phyloP scores from a whole-genome alignment of 345 rosid genomes.

The Cardamine resedifolia region DNA sequence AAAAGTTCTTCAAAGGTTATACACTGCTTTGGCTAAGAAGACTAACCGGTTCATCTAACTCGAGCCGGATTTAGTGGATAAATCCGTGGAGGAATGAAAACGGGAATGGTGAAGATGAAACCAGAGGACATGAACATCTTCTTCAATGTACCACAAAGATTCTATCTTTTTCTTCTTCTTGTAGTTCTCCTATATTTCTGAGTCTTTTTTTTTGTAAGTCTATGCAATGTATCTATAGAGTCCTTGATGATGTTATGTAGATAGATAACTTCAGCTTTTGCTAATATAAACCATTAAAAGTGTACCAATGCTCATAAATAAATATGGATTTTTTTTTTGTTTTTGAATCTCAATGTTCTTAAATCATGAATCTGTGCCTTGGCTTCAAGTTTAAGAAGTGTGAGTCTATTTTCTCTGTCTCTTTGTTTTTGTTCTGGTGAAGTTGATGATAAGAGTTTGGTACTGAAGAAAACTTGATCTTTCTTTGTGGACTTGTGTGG shows the following conservation, averaged over 20 bases:
- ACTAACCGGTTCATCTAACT: neutral
- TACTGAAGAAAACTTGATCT: neutral
- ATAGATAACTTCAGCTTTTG: constrained; percentile 15
- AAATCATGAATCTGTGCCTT: neutral
- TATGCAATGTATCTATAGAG: constrained; percentile 22
- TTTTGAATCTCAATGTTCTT: neutral
- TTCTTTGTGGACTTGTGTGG: neutral
- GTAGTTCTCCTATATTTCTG: neutral
- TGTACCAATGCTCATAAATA: constrained; percentile 16
- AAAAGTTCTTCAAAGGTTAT: constrained; percentile 20
- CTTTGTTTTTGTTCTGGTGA: neutral
- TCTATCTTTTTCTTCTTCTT: neutral
- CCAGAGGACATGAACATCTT: constrained; percentile 22
- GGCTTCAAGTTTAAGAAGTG: constrained; percentile 12
- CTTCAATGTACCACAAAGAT: constrained; percentile 3
- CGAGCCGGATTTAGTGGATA: constrained; percentile 9
- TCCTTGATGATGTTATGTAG: constrained; percentile 13
- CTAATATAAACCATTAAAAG: constrained; percentile 17
- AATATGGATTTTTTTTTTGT: neutral
- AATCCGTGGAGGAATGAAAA: constrained; percentile 2
- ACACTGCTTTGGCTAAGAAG: constrained; percentile 16
- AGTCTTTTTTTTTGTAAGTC: constrained; percentile 6
- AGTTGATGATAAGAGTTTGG: neutral
- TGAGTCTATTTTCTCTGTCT: neutral
- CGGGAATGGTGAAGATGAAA: constrained; percentile 6